Evolutionary conservation across 345 rosid genomes (phyloP).

Genomic region (Brassica rapa): DNA sequence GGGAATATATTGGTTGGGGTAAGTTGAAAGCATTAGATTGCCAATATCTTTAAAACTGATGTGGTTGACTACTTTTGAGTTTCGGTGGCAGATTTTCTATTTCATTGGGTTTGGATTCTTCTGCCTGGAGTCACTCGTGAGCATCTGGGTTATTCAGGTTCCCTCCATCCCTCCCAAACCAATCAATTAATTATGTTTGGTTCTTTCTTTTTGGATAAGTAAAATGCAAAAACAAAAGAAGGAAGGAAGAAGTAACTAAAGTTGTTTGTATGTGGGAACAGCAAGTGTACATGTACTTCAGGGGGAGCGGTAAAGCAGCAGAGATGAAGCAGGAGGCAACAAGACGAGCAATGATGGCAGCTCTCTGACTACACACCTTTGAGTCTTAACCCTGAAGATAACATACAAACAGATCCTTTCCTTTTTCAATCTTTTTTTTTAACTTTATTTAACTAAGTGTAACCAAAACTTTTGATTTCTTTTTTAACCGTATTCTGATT

Average conservation of each 20-base stretch:
- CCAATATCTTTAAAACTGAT: not conserved
- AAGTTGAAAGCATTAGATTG: constrained; percentile 38
- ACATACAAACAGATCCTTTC: constrained; percentile 19
- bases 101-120: constrained; percentile 80
- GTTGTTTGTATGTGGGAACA: constrained; percentile 42
- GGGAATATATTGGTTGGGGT: constrained; percentile 72
- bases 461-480: constrained; percentile 3
- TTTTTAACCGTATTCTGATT: not conserved
- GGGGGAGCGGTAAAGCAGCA: constrained; percentile 90
- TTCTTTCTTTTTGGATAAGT: not conserved
- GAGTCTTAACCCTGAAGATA: not conserved
- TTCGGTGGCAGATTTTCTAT: constrained; percentile 72
- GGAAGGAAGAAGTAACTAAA: not conserved
- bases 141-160: constrained; percentile 99
- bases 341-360: constrained; percentile 69
- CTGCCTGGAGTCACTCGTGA: constrained; percentile 74
- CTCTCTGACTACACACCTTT: constrained; percentile 48
- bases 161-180: not conserved
- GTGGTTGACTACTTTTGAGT: not conserved
- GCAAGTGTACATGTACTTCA: constrained; percentile 97
- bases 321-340: constrained; percentile 82
- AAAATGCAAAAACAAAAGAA: not conserved
- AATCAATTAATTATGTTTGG: not conserved
- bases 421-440: not conserved
- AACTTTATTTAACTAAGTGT: constrained; percentile 16